A percentile compares a stretch with the other conserved stretches of the same genome.
Evolutionary conservation across 768 basidiomycete genomes (phyloP).

Genomic region (Cyclocybe cylindracea): DNA sequence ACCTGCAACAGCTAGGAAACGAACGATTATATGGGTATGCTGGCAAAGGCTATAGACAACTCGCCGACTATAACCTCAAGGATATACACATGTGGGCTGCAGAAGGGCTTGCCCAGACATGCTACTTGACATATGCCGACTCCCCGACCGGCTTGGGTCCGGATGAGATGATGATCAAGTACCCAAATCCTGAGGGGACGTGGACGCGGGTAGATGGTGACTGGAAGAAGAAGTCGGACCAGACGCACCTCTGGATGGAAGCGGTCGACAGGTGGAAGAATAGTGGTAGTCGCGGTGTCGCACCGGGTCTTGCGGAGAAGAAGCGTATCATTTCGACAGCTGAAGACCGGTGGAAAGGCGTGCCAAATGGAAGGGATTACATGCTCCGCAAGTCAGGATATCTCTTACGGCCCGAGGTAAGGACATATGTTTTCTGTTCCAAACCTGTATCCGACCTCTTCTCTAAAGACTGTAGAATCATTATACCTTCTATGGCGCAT

Average conservation of each 20-base stretch:
- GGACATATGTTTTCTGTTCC: neutral
- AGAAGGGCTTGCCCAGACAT: slow-evolving; percentile 71
- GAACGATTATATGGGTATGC: slow-evolving; percentile 35
- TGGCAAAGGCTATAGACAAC: slow-evolving; percentile 31
- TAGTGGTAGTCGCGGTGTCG: slow-evolving; percentile 42
- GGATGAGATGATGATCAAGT: slow-evolving; percentile 49
- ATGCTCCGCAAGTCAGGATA: neutral
- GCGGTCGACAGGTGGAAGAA: slow-evolving; percentile 49
- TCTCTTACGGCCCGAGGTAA: too few relatives aligned
- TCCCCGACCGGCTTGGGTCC: slow-evolving; percentile 69
- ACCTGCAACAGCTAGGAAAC: slow-evolving; percentile 42
- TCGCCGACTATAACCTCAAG: slow-evolving; percentile 50
- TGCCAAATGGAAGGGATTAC: slow-evolving; percentile 42
- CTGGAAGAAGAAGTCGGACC: slow-evolving; percentile 7
- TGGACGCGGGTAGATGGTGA: neutral
- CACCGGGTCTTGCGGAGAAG: slow-evolving; percentile 54
- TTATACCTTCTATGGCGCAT: slow-evolving; percentile 3
- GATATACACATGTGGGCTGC: slow-evolving; percentile 78
- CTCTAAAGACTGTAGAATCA: slow-evolving; percentile 1
- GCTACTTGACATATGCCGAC: slow-evolving; percentile 73
- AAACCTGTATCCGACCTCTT: neutral
- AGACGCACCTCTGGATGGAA: slow-evolving; percentile 46
- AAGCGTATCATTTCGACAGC: slow-evolving; percentile 38
- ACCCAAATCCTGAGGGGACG: neutral
- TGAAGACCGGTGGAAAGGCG: slow-evolving; percentile 22